Percentiles rank a stretch among this genome's conserved stretches.
Evolutionary conservation across 2,329 filamentous ascomycete species (phyloP).

Genomic region (Geosmithia morbida): DNA sequence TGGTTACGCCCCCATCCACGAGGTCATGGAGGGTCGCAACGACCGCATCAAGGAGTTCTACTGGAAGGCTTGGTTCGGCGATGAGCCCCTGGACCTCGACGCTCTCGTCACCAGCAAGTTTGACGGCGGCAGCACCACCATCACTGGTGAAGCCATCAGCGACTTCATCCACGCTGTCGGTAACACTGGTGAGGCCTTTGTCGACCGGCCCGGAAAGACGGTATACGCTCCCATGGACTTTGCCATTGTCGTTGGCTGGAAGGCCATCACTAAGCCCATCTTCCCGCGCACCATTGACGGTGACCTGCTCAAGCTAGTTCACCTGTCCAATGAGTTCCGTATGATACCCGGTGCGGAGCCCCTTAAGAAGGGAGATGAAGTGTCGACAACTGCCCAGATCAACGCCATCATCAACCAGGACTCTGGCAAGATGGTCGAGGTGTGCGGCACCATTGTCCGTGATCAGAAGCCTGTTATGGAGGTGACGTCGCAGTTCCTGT

Average conservation of each 20-base stretch:
- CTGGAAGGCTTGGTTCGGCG: conserved; percentile 93
- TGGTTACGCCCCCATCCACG: conserved; percentile 92
- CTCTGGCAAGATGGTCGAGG: conserved; percentile 98
- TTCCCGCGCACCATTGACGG: conserved; percentile 95
- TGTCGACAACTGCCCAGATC: conserved; percentile 87
- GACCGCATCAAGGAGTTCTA: conserved; percentile 99
- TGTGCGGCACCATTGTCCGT: conserved; percentile 90
- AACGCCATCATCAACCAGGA: conserved; percentile 98
- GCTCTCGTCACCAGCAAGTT: conserved; percentile 76
- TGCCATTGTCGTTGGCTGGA: conserved; percentile 95
- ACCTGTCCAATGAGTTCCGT: conserved; percentile 93
- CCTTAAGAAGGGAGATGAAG: conserved; percentile 85
- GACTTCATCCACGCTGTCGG: conserved; percentile 99
- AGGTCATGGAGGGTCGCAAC: conserved; percentile 92
- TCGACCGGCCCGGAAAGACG: conserved; percentile 86
- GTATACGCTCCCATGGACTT: conserved; percentile 98
- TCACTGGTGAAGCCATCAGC: conserved; percentile 87
- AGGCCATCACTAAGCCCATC: conserved; percentile 98
- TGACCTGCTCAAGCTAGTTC: conserved; percentile 88
- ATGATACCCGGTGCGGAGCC: conserved; percentile 95
- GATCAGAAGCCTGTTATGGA: conserved; percentile 86
- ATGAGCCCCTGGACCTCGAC: conserved; percentile 72
- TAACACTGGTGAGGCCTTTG: conserved; percentile 94
- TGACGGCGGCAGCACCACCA: conserved; percentile 73
- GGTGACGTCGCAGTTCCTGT: conserved; percentile 95